Base-by-base conservation (phyloP, 78 protist genomes). In the Dictyostelium purpureum region DNA sequence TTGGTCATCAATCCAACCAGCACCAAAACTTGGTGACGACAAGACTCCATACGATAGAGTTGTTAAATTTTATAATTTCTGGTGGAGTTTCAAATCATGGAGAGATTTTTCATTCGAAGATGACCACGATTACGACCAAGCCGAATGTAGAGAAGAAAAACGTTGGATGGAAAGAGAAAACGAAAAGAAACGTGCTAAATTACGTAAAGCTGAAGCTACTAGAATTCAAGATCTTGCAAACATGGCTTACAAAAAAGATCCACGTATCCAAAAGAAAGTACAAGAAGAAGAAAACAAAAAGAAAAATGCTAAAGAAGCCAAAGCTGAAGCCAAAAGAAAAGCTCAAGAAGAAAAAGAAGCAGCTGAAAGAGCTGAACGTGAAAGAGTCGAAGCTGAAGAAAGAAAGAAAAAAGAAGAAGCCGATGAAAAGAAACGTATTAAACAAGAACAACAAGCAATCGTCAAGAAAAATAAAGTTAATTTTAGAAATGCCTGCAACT, bases 41-140 rank as follows among this genome's bases (percentile, higher is more conserved):
- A 35, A 56, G 10, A 75, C 97, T 4, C 42, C 94, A 6, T 28
- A 40, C 43, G 97, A 94, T 16, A 89, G 82, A 26, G 96, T 95
- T 5, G 63, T 94, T 26, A 87, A 63, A 51, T 96, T 96, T 88
- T 97, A 97, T 90, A 85, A 89, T 63, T 96, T 81, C 81, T 97
- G 98, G 98, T 91, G 90, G 85, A 4, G 65, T 47, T 94, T 96
- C 78, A 71, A 88, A 37, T 89, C 98, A 43, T 97, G 99, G 99
- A 54, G 99, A 31, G 99, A 97, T 63, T 97, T 96, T 66, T 35
- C 96, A 0, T 89, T 70, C 59, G 76, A 69, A 18, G 97, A 96
- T 65, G 96, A 94, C 77, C 79, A 89, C 49, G 97, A 96, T 37
- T 31, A 67, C 38, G 79, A 77, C 9, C 40, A 75, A 57, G 95